Evolutionary conservation across 768 basidiomycete genomes (phyloP), one percentile per base, ranked within the genome.

Genomic region (Tricholoma furcatifolium): DNA sequence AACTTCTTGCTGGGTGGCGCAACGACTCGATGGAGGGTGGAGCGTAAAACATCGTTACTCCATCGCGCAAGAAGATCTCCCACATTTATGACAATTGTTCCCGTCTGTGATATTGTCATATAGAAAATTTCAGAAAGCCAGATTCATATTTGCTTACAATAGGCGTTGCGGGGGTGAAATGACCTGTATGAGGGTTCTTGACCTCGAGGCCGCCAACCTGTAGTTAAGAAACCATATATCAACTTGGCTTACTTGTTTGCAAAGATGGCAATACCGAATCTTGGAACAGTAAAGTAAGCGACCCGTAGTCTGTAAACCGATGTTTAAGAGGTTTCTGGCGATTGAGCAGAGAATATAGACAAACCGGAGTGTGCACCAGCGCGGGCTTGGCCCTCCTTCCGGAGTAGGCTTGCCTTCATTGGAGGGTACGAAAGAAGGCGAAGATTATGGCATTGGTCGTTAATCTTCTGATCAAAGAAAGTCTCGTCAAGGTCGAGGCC

Each of bases 11-110:
- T 76, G 1, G 81, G 72, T 18, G 91, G 89, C 4, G 86, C 84
- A 6, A 92, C 91, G 18, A 93, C 91, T 14, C 87, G 83, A 67
- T 92, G 91, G 15, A 91, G 76, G 2, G 91, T 92, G 39, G 89
- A 90, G 18, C 85, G 81, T 41, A 93, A 71, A 18, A 84, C 74
- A 65, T 89, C 86, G 65, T 92, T 92, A 60, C 87, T 88, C 91
- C 90, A 93, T 45, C 91, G 84, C 2, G 85, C 79, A 11, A 93
- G 73, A 21, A 93, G 75, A 64, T 93, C 91, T 3, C 87, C 91
- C 7, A 87, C 84, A 59, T 93, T 93, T 35, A 93, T 78, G 27
- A 93, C 86, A 47, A 92, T 87, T 2, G 91, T 90, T 12, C 79
- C 88, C 12, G 87, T 84, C 88, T 92, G 61, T 7, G 7, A 27